A percentile compares a stretch with the other conserved stretches of the same genome.
phyloP scores from a whole-genome alignment of 2,329 filamentous ascomycete species.

The Pestalotiopsis sp. region DNA sequence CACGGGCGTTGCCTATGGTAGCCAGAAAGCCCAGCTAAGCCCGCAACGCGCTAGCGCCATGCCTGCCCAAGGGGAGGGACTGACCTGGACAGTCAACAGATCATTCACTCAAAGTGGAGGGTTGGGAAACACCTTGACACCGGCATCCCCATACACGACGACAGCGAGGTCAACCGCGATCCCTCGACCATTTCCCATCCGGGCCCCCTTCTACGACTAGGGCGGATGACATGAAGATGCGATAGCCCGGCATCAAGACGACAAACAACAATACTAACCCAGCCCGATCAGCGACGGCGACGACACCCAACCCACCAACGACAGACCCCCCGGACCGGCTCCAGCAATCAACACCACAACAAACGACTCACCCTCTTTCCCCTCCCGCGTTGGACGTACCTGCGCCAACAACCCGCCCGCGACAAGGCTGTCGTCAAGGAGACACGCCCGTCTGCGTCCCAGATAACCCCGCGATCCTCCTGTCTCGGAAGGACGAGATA shows the following conservation, averaged over 20 bases:
- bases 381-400: neutral
- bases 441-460: neutral
- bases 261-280: neutral
- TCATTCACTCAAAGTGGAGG: constrained; percentile 1
- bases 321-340: neutral
- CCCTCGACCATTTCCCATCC: neutral
- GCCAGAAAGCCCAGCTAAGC: constrained; percentile 22
- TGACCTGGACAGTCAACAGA: constrained; percentile 16
- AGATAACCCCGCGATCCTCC: neutral
- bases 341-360: constrained; percentile 6
- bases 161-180: constrained; percentile 4
- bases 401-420: neutral
- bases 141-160: neutral
- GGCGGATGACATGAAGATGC: constrained; percentile 7
- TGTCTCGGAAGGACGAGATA: constrained; percentile 10
- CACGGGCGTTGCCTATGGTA: constrained; percentile 27
- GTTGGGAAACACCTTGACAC: constrained; percentile 1
- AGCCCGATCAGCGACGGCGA: neutral
- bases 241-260: constrained; percentile 6
- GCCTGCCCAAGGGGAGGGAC: constrained; percentile 25
- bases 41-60: constrained; percentile 19
- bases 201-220: constrained; percentile 4
- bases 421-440: neutral
- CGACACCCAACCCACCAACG: neutral
- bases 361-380: neutral